phyloP scores from a whole-genome alignment of 306 rosid genomes.

The Cucumis hystrix region DNA sequence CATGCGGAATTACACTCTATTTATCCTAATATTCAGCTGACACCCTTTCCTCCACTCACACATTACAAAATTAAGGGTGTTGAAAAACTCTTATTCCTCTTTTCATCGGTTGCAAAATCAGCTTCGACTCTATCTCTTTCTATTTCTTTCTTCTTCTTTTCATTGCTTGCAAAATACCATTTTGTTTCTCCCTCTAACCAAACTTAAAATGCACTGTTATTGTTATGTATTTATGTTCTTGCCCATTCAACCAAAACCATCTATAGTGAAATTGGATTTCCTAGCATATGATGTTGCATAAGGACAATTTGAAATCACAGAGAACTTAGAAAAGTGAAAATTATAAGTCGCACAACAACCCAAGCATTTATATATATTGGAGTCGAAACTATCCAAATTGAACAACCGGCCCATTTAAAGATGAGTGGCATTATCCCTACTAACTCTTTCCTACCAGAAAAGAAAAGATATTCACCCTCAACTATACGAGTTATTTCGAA shows the following conservation, averaged over 20 bases:
- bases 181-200: neutral
- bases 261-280: neutral
- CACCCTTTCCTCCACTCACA: neutral
- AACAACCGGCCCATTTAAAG: neutral
- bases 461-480: neutral
- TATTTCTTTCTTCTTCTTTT: neutral
- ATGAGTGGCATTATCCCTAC: neutral
- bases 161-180: neutral
- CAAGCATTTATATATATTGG: neutral
- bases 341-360: neutral
- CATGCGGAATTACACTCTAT: neutral
- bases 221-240: neutral
- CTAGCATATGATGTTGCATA: neutral
- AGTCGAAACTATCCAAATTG: neutral
- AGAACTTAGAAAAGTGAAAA: neutral
- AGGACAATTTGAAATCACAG: neutral
- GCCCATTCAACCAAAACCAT: neutral
- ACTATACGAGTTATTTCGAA: neutral
- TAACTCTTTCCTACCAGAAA: neutral
- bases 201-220: neutral
- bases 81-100: neutral
- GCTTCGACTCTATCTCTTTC: no score
- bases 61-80: neutral
- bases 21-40: neutral
- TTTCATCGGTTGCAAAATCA: neutral